Percentiles rank a stretch among this genome's conserved stretches.
Evolutionary conservation across 768 basidiomycete genomes (phyloP).

Genomic region (Serpula lacrymans): DNA sequence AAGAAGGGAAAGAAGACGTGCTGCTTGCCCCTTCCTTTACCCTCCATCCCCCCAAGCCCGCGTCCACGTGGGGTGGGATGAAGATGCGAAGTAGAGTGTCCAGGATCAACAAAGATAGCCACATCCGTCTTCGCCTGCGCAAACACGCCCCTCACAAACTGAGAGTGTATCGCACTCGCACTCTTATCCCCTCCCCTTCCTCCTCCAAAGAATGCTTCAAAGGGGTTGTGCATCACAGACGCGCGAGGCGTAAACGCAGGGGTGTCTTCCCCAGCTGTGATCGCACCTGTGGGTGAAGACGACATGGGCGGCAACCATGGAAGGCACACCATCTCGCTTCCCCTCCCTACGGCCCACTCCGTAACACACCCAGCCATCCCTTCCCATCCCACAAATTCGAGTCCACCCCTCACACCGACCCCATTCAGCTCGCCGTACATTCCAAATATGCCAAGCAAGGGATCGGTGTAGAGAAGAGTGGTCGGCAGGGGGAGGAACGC

Average conservation of each 20-base stretch:
- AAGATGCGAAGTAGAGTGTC: constrained; percentile 33
- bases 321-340: constrained; percentile 77
- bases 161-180: constrained; percentile 62
- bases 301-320: constrained; percentile 66
- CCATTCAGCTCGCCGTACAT: constrained; percentile 75
- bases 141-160: constrained; percentile 83
- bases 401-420: too few species aligned
- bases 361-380: too few species aligned
- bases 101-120: constrained; percentile 77
- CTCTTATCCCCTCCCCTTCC: constrained; percentile 34
- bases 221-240: constrained; percentile 66
- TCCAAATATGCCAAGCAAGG: constrained; percentile 67
- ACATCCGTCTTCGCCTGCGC: constrained; percentile 68
- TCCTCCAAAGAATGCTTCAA: constrained; percentile 60
- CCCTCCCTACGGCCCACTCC: too few species aligned
- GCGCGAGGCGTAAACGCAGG: constrained; percentile 17
- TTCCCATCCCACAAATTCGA: too few species aligned
- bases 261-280: constrained; percentile 4
- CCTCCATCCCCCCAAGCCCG: too few species aligned
- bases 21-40: constrained; percentile 35
- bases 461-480: constrained; percentile 66
- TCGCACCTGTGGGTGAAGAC: constrained; percentile 2
- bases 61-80: too few species aligned
- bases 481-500: constrained; percentile 62
- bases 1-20: constrained; percentile 89